phyloP scores from a whole-genome alignment of 768 basidiomycete species.

The Gyrodon lividus region DNA sequence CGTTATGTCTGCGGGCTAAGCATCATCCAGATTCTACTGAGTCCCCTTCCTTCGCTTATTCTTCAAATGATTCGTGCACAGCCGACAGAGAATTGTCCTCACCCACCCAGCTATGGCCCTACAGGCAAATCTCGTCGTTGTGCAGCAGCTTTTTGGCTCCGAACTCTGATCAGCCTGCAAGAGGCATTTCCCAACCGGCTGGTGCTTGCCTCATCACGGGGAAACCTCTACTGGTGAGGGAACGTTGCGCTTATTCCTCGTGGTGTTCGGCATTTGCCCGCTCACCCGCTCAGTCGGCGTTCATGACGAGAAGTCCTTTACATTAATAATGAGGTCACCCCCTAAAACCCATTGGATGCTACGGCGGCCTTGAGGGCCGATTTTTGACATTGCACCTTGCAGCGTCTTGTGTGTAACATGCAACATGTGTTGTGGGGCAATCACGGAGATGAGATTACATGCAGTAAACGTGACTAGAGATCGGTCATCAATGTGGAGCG shows the following conservation, averaged over 20 bases:
- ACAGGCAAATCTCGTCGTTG: conserved; percentile 1
- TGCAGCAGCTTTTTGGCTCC: not conserved
- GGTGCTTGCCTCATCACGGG: not conserved
- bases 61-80: not conserved
- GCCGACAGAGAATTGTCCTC: no score
- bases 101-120: conserved; percentile 1
- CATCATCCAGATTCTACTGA: conserved; percentile 9
- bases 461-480: conserved; percentile 3
- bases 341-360: conserved; percentile 19
- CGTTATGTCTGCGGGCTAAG: not conserved
- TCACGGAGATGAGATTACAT: conserved; percentile 26
- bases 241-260: not conserved
- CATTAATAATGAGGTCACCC: conserved; percentile 17
- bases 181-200: not conserved
- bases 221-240: not conserved
- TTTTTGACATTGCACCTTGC: not conserved
- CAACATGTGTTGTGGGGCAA: conserved; percentile 4
- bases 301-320: conserved; percentile 10
- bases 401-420: not conserved
- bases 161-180: not conserved
- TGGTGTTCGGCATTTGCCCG: not conserved
- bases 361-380: conserved; percentile 5
- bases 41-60: conserved; percentile 12
- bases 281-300: conserved; percentile 17
- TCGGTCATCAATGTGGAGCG: not conserved